Base-by-base conservation (phyloP, 208 protist genomes). In the Strigomonas oncopelti region DNA sequence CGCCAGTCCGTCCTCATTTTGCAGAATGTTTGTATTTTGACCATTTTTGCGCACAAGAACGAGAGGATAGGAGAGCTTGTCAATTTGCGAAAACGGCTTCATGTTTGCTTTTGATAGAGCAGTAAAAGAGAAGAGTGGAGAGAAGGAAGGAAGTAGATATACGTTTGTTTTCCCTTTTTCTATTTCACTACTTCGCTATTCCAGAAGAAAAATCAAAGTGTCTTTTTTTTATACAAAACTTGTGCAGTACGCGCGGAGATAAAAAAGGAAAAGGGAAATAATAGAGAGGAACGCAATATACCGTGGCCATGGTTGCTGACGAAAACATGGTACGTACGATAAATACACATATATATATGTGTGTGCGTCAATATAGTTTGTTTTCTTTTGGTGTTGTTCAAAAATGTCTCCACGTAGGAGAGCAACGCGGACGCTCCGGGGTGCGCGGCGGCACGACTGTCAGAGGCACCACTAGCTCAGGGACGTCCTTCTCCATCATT, bases 391-490 rank as follows among this genome's bases (percentile, higher is more conserved):
- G 3, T 9, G 25, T n/a, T 32, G n/a, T 36, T 24, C 13, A 42
- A 32, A 61, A 61, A 9, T 8, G 24, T 11, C 9, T 65, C 18
- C 42, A 54, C 25, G 42, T 28, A 32, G 20, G 38, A 11, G 29
- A 13, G 20, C 36, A 31, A 7, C 62, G 55, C 20, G 71, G 63
- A 1, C 67, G 56, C 16, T 70, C 58, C 36, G 22, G 64, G 16
- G 46, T 51, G 14, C 54, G 59, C 9, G 74, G 75, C 3, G 75
- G 80, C 25, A 72, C 54, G 16, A 85, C 53, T 5, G 72, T 85
- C 46, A 85, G 67, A 14, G 72, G 80, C 1, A 85, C 27, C 3
- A 80, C 60, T n/a, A 85, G 36, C 45, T 79, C 75, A 11, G 69
- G 66, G n/a, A 9, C 56, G 4, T 24, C n/a, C 1, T 8, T 1